phyloP scores from a whole-genome alignment of 768 basidiomycete genomes.

The Pleurotus ostreatus region DNA sequence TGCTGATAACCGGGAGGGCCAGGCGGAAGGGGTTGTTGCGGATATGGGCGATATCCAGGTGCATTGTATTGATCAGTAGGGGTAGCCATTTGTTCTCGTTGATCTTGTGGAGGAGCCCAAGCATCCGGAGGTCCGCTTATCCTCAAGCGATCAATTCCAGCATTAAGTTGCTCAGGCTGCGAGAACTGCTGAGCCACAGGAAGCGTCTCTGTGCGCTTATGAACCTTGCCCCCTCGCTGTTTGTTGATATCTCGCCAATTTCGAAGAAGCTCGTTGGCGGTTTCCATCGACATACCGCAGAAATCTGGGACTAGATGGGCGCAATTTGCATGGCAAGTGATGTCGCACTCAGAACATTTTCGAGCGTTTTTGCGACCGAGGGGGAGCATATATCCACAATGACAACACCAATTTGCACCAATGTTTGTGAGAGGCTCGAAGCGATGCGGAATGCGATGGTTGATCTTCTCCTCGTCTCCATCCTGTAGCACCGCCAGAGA shows the following conservation, averaged over 20 bases:
- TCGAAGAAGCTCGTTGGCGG: constrained; percentile 87
- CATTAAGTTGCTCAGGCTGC: constrained; percentile 24
- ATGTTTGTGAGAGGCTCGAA: constrained; percentile 97
- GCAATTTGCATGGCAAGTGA: constrained; percentile 97
- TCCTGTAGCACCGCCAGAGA: constrained; percentile 47
- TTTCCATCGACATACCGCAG: constrained; percentile 99
- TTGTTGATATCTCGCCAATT: constrained; percentile 91
- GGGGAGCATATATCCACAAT: constrained; percentile 97
- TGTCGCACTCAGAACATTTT: constrained; percentile 92
- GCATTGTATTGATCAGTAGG: constrained; percentile 12
- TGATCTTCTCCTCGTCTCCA: constrained; percentile 97
- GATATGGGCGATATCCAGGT: neutral
- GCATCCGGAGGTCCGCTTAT: constrained; percentile 35
- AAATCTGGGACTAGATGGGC: constrained; percentile 98
- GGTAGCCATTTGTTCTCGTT: constrained; percentile 34
- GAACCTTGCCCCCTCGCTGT: constrained; percentile 46
- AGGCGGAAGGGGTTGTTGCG: neutral
- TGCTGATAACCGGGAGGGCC: constrained; percentile 32
- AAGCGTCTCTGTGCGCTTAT: constrained; percentile 22
- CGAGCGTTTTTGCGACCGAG: constrained; percentile 96
- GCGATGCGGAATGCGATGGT: constrained; percentile 97
- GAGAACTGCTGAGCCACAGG: constrained; percentile 30
- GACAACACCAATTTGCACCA: constrained; percentile 99
- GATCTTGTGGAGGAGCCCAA: constrained; percentile 23
- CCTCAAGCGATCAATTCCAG: constrained; percentile 42